Evolutionary conservation across 306 rosid species (phyloP).

Genomic region (Pyrus communis): DNA sequence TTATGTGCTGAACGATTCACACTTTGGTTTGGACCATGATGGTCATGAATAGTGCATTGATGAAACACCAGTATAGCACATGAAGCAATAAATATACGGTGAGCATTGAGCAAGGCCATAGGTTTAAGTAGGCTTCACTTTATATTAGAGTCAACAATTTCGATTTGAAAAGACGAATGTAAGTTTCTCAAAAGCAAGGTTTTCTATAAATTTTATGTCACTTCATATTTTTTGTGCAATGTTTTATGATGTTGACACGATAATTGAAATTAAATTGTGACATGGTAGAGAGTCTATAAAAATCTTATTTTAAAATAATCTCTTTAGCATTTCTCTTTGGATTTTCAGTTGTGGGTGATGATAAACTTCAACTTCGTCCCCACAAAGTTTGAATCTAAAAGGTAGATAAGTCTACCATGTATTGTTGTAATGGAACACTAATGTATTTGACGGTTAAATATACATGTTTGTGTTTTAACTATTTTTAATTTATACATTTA

Average conservation of each 20-base stretch:
- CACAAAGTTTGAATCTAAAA: not conserved
- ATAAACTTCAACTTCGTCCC: not conserved
- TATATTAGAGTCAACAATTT: no score
- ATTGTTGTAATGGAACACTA: not conserved
- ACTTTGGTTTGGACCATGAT: not conserved
- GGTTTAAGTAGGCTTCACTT: not conserved
- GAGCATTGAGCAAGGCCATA: not conserved
- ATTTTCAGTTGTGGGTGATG: not conserved
- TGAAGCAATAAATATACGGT: constrained; percentile 5
- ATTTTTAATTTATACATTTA: no score
- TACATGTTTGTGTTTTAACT: no score
- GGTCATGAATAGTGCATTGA: constrained; percentile 8
- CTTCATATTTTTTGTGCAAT: no score
- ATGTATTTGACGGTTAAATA: not conserved
- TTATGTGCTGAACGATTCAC: not conserved
- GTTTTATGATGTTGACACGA: fast-evolving
- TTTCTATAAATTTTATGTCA: no score
- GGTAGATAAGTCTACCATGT: not conserved
- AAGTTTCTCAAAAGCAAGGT: fast-evolving
- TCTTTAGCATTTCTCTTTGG: no score
- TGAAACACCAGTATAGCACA: not conserved
- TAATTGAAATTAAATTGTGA: fast-evolving
- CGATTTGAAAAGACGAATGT: no score
- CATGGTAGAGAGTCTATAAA: no score
- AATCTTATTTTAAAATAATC: no score